Base-by-base conservation (phyloP, 371 early-diverging fungal genomes). In the Zopfochytrium polystomum region DNA sequence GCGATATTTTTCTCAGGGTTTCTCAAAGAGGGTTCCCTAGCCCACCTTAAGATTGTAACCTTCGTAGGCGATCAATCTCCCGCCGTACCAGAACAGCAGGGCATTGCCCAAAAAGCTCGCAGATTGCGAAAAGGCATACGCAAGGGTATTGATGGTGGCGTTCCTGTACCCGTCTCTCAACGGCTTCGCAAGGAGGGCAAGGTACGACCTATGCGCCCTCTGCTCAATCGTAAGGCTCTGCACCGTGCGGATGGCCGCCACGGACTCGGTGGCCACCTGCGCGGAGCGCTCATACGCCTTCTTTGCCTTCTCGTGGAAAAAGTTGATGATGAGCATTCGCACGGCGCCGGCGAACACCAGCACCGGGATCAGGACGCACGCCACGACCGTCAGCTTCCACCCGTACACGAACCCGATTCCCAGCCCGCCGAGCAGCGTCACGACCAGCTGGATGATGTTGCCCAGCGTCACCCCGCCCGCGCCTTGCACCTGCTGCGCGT, bases 231-330 rank as follows among this genome's bases (percentile, higher is more conserved):
- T 88, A n/a, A 96, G 77, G 3, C 87, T 74, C 30, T 85, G 84
- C 26, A 94, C 90, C 7, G 96, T 95, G 47, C 94, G 85, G n/a
- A n/a, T n/a, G n/a, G n/a, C n/a, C n/a, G n/a, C n/a, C n/a, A n/a
- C n/a, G n/a, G n/a, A n/a, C n/a, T 97, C 92, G 58, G 90, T 86
- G 11, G 93, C 94, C 2, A 92, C 70, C 9, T 80, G 83, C 38
- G 91, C 91, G 13, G 92, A 89, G 43, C 80, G 58, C 33, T 58
- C 58, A 62, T 74, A 77, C 3, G 73, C 68, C 43, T 58, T 60
- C 32, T 70, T 62, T 4, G 90, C 90, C 62, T 92, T 91, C 13
- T 82, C 60, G 23, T 57, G 66, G 29, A 67, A 74, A 6, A 73
- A 71, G 11, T 65, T 49, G 15, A 72, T 51, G 1, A 77, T 66